A percentile compares a stretch with the other conserved stretches of the same genome.
These are phyloP conservation scores for Orbilia oligospora DNA, from an alignment of 2,329 filamentous ascomycete genomes.

Conservation along the genomic window DNA sequence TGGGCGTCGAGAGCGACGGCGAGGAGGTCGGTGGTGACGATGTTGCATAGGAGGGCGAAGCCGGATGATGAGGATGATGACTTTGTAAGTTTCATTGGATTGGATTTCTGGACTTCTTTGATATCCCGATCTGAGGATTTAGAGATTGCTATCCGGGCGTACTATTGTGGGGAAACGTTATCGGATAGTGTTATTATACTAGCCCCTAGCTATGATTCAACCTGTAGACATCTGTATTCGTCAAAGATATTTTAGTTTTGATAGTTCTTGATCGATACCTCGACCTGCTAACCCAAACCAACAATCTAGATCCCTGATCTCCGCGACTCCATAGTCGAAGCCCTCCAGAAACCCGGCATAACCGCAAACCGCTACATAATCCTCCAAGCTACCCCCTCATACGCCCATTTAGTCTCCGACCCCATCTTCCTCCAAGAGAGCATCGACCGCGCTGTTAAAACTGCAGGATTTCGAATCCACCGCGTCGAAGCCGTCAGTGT, in stretches of 20 bases:
- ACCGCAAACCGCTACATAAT: conserved; percentile 13
- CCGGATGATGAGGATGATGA: conserved; percentile 5
- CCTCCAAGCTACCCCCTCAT: conserved; percentile 33
- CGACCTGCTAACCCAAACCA: background rate
- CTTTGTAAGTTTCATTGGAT: conserved; percentile 9
- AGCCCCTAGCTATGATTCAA: background rate
- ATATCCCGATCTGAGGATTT: background rate
- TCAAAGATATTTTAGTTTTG: too few relatives aligned
- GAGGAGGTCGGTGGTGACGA: conserved; percentile 4
- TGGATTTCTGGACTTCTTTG: background rate
- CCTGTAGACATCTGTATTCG: background rate
- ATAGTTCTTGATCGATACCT: too few relatives aligned
- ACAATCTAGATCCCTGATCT: conserved; percentile 16
- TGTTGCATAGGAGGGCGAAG: background rate
- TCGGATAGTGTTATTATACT: background rate
- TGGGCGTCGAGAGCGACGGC: background rate
- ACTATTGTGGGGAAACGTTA: background rate
- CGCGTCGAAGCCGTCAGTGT: conserved; percentile 21
- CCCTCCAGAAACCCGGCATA: conserved; percentile 10
- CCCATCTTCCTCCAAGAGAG: conserved; percentile 25
- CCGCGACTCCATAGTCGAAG: conserved; percentile 7
- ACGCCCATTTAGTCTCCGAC: conserved; percentile 36
- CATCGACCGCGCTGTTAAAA: conserved; percentile 26
- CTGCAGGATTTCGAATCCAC: background rate
- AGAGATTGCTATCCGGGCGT: background rate